phyloP scores from a whole-genome alignment of 805 yeast species.

The Yarrowia keelungensis region DNA sequence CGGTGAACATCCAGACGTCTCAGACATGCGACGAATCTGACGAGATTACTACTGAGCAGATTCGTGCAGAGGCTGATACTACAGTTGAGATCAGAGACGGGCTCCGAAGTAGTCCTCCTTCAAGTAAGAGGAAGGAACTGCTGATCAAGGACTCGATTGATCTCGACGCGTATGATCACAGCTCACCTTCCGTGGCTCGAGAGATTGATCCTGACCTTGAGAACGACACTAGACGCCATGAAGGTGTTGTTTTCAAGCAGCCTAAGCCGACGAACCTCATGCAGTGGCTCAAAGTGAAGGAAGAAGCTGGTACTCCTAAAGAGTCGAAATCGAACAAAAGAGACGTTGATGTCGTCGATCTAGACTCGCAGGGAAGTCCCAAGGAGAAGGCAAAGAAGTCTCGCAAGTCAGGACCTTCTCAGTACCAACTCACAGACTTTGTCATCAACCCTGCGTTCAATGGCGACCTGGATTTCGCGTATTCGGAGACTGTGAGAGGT shows the following conservation, averaged over 20 bases:
- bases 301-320: background rate
- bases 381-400: conserved; percentile 11
- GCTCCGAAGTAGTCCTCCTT: conserved; percentile 4
- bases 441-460: conserved; percentile 50
- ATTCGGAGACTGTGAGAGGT: conserved; percentile 51
- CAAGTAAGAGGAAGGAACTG: background rate
- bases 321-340: background rate
- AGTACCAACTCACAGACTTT: conserved; percentile 50
- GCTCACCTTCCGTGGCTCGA: conserved; percentile 25
- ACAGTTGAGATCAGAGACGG: background rate
- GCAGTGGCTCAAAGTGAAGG: conserved; percentile 35
- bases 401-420: background rate
- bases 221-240: background rate
- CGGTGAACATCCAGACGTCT: background rate
- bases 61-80: conserved; percentile 2
- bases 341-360: background rate
- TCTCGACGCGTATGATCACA: conserved; percentile 5
- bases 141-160: conserved; percentile 32
- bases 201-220: conserved; percentile 27
- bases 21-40: conserved; percentile 30
- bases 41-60: conserved; percentile 14
- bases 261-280: conserved; percentile 22
- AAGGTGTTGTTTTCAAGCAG: conserved; percentile 18
- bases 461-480: conserved; percentile 48
- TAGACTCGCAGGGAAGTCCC: conserved; percentile 3